These are phyloP conservation scores for Naegleria lovaniensis DNA, from an alignment of 208 protist species.

Conservation along the genomic window DNA sequence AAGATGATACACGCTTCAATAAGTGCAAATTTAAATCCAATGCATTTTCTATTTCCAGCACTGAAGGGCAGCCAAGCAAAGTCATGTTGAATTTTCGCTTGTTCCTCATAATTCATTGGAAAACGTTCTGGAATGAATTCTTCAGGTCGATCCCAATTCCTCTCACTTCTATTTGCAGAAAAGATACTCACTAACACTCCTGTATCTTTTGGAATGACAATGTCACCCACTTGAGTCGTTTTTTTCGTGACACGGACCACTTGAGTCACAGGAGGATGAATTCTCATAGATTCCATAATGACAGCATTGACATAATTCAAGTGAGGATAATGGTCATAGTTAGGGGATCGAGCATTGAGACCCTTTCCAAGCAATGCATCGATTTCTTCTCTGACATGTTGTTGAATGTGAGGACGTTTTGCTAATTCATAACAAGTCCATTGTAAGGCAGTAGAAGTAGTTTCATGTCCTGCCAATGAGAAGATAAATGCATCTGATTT, in stretches of 20 bases:
- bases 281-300: not conserved
- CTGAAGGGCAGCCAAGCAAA: not conserved
- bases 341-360: not conserved
- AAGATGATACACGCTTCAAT: not conserved
- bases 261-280: not conserved
- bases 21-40: not conserved
- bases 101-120: not conserved
- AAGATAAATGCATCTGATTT: not conserved
- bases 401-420: not conserved
- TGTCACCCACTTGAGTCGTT: not conserved
- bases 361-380: not conserved
- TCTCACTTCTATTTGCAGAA: not conserved
- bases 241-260: not conserved
- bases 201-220: not conserved
- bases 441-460: not conserved
- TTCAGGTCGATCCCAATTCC: not conserved
- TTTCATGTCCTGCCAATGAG: not conserved
- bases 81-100: not conserved
- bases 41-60: not conserved
- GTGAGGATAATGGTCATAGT: not conserved
- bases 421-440: not conserved
- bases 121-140: slow-evolving; percentile 18
- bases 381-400: not conserved
- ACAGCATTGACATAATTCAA: not conserved
- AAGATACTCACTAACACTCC: not conserved